Percentiles rank a stretch among this genome's conserved stretches.
These are phyloP conservation scores for Blumeria hordei DNA, from an alignment of 2,329 filamentous ascomycete genomes.

Conservation along the genomic window DNA sequence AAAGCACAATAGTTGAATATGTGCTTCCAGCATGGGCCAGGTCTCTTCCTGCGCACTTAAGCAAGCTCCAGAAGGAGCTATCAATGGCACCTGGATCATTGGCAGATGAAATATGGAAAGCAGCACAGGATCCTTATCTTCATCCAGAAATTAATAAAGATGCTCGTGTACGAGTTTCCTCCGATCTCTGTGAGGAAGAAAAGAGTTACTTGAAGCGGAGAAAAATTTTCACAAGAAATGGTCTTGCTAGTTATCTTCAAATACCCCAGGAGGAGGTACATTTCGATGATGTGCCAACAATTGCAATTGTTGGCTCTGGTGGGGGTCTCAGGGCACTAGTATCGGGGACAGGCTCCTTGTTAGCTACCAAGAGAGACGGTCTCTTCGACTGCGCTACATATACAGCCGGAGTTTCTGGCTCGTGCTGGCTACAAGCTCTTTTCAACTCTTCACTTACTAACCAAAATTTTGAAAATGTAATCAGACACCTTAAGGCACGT, in stretches of 20 bases:
- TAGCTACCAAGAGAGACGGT: conserved; percentile 64
- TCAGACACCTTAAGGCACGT: conserved; percentile 69
- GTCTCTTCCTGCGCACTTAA: conserved; percentile 47
- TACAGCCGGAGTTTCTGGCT: conserved; percentile 83
- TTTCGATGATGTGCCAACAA: conserved; percentile 75
- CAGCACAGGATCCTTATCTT: conserved; percentile 59
- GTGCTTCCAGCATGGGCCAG: conserved; percentile 70
- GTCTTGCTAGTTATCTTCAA: conserved; percentile 60
- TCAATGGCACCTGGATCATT: conserved; percentile 72
- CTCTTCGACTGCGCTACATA: conserved; percentile 90
- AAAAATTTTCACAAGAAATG: conserved; percentile 40
- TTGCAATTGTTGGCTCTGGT: conserved; percentile 85
- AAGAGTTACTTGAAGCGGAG: conserved; percentile 47
- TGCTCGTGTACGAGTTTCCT: conserved; percentile 59
- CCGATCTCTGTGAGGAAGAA: conserved; percentile 64
- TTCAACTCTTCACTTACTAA: conserved; percentile 60
- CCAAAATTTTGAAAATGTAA: conserved; percentile 40
- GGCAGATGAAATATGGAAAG: conserved; percentile 79
- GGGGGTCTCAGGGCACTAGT: conserved; percentile 77
- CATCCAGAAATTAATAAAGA: conserved; percentile 75
- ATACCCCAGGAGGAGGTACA: conserved; percentile 63
- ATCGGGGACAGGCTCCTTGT: conserved; percentile 67
- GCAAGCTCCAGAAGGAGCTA: conserved; percentile 68
- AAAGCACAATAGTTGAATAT: conserved; percentile 38
- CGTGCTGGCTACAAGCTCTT: conserved; percentile 80